Conservation (phyloP, 176 grass and related monocot genomes). For the Musa itinerans region DNA sequence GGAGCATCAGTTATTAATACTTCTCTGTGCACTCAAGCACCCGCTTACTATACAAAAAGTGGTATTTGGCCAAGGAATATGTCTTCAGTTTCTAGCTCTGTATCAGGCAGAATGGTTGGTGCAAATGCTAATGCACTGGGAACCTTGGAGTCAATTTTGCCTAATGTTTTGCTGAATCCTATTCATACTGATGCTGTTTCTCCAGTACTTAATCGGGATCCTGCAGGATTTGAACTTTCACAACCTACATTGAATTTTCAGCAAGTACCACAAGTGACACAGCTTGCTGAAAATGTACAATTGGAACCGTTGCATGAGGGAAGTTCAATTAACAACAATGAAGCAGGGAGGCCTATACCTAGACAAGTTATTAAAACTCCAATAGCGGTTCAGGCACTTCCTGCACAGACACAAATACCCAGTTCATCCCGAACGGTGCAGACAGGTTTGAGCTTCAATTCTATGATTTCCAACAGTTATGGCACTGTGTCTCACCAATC, state of each 20-base stretch:
- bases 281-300: slow-evolving; percentile 18
- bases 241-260: slow-evolving; percentile 23
- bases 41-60: neutral
- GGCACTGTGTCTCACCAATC: slow-evolving; percentile 19
- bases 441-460: slow-evolving; percentile 30
- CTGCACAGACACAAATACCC: slow-evolving; percentile 33
- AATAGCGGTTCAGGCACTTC: slow-evolving; percentile 41
- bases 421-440: slow-evolving; percentile 37
- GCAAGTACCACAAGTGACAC: slow-evolving; percentile 27
- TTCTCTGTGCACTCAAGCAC: slow-evolving; percentile 12
- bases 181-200: slow-evolving; percentile 38
- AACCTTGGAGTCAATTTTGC: slow-evolving; percentile 69
- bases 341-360: slow-evolving; percentile 32
- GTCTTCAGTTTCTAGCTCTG: neutral
- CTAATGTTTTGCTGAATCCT: slow-evolving; percentile 44
- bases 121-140: slow-evolving; percentile 39
- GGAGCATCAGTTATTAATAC: slow-evolving; percentile 18
- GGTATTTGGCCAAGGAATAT: neutral
- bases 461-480: slow-evolving; percentile 15
- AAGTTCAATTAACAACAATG: slow-evolving; percentile 25
- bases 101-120: slow-evolving; percentile 17
- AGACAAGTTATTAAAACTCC: slow-evolving; percentile 49
- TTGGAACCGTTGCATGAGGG: slow-evolving; percentile 17
- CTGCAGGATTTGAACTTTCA: slow-evolving; percentile 30
- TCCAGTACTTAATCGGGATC: slow-evolving; percentile 18